These are phyloP conservation scores for Sporobolomyces pararoseus DNA, from an alignment of 768 basidiomycete genomes.

Conservation along the genomic window DNA sequence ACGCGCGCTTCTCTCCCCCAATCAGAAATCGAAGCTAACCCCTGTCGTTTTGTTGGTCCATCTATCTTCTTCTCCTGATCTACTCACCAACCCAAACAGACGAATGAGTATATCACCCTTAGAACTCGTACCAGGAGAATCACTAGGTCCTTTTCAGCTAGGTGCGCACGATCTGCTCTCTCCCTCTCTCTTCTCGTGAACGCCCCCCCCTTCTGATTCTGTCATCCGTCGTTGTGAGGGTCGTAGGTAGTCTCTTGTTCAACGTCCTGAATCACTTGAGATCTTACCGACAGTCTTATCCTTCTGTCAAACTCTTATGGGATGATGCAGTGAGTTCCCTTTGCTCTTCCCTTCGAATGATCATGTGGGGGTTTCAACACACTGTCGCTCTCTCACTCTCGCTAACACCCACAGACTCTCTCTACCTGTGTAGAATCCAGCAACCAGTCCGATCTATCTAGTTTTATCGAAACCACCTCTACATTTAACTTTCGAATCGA, in stretches of 20 bases:
- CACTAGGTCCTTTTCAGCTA: slow-evolving; percentile 40
- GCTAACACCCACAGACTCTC: background rate
- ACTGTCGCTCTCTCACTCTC: background rate
- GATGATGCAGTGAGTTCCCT: slow-evolving; percentile 25
- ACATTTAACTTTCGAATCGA: slow-evolving; percentile 13
- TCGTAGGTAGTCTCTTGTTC: slow-evolving; percentile 42
- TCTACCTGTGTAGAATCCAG: slow-evolving; percentile 1
- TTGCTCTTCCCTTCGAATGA: background rate
- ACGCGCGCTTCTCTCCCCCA: background rate
- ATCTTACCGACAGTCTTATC: slow-evolving; percentile 20
- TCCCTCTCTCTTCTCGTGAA: background rate
- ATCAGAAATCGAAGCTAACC: background rate
- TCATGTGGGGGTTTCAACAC: slow-evolving; percentile 16
- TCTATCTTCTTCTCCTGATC: background rate
- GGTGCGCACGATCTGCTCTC: slow-evolving; percentile 25
- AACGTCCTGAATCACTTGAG: slow-evolving; percentile 36
- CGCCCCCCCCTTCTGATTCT: background rate
- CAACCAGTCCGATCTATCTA: slow-evolving; percentile 10
- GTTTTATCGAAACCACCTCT: slow-evolving; percentile 23
- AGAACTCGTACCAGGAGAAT: slow-evolving; percentile 23
- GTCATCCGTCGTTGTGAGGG: too few species aligned
- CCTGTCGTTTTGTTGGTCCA: background rate
- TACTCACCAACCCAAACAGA: background rate
- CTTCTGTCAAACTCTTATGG: slow-evolving; percentile 24
- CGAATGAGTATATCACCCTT: slow-evolving; percentile 2